These are phyloP conservation scores for Eucalyptus grandis DNA, from an alignment of 345 rosid species.

Conservation along the genomic window DNA sequence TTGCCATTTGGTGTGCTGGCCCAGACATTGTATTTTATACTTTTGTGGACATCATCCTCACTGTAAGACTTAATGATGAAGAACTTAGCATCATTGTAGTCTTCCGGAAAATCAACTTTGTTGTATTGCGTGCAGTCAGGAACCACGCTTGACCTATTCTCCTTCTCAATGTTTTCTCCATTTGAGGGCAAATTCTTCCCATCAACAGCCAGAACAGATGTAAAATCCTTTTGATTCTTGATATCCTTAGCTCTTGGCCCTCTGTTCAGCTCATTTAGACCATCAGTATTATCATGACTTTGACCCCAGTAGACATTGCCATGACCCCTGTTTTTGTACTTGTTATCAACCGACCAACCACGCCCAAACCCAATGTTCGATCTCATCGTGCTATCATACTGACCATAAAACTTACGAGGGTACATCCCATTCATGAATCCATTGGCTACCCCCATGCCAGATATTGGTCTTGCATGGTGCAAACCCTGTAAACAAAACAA, in stretches of 20 bases:
- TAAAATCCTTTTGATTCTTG: constrained; percentile 45
- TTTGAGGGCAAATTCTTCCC: constrained; percentile 28
- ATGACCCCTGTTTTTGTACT: constrained; percentile 56
- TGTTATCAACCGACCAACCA: constrained; percentile 54
- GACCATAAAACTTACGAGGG: constrained; percentile 56
- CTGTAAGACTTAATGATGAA: constrained; percentile 82
- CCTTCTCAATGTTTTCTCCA: constrained; percentile 7
- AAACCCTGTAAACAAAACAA: constrained; percentile 25
- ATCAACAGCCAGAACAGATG: constrained; percentile 24
- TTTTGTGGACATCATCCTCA: constrained; percentile 86
- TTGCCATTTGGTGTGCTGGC: constrained; percentile 82
- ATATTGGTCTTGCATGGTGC: constrained; percentile 39
- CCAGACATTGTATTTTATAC: constrained; percentile 87
- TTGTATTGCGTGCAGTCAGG: constrained; percentile 13
- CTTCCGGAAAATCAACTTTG: constrained; percentile 27
- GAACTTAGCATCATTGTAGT: constrained; percentile 58
- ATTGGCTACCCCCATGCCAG: constrained; percentile 46
- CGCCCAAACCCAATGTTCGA: constrained; percentile 54
- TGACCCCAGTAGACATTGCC: constrained; percentile 55
- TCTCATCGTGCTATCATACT: constrained; percentile 46
- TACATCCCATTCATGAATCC: constrained; percentile 57
- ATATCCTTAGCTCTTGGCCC: constrained; percentile 79
- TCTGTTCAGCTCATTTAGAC: constrained; percentile 78
- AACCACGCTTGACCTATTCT: constrained; percentile 2
- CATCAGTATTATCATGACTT: constrained; percentile 54